Evolutionary conservation across 345 rosid genomes (phyloP).

Genomic region (Linum lewisii): DNA sequence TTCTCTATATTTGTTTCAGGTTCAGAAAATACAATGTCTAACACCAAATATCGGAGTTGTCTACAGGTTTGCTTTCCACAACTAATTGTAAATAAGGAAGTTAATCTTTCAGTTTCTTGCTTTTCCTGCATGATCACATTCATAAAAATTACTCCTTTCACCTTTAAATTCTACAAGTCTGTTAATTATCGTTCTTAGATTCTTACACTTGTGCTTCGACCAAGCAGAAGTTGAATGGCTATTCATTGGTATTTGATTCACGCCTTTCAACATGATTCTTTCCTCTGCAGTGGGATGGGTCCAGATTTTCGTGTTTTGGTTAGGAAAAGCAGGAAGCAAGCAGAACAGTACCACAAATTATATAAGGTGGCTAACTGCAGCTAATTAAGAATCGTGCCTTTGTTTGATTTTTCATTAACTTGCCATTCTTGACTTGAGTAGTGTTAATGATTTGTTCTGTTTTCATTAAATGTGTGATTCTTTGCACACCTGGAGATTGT

Average conservation of each 20-base stretch:
- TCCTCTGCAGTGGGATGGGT: slow-evolving; percentile 78
- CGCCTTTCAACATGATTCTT: not conserved
- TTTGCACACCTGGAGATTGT: not conserved
- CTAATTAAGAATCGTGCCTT: not conserved
- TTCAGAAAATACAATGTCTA: slow-evolving; percentile 76
- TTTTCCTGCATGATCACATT: not conserved
- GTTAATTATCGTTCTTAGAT: not conserved
- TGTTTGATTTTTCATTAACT: not conserved
- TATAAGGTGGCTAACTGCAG: slow-evolving; percentile 42
- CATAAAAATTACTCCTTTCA: not conserved
- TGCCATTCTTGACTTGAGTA: not conserved
- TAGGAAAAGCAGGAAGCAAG: slow-evolving; percentile 90
- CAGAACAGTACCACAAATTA: slow-evolving; percentile 71
- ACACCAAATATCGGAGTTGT: slow-evolving; percentile 96
- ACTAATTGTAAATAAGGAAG: not conserved
- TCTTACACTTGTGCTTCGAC: too few species aligned
- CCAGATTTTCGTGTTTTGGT: slow-evolving; percentile 93
- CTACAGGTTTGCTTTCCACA: slow-evolving; percentile 50
- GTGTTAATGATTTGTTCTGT: not conserved
- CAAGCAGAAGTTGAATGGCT: not conserved
- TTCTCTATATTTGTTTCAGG: slow-evolving; percentile 32
- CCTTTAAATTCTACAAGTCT: not conserved
- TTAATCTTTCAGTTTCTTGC: not conserved
- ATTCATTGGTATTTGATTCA: not conserved
- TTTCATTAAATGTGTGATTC: not conserved